Base-by-base conservation (phyloP, 202 grass and related monocot genomes). In the Zizania palustris region DNA sequence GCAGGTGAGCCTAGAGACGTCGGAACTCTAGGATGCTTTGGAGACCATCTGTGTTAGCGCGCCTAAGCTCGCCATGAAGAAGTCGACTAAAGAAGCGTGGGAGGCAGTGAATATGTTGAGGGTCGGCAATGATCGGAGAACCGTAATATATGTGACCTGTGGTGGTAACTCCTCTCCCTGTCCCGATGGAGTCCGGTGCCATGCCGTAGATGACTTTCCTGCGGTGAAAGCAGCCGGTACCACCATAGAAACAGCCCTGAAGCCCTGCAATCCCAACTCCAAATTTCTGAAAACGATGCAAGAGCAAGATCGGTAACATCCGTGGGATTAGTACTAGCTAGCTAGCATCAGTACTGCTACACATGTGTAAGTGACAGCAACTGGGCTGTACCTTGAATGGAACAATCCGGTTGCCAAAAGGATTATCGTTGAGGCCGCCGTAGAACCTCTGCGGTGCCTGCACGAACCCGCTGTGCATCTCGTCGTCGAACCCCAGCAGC, bases 161-260 rank as follows among this genome's bases (percentile, higher is more conserved):
- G n/a, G n/a, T 50, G 38, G 7, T 82, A 11, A 18, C 49, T 51
- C 3, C 49, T 51, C 49, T n/a, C 15, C 14, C 49, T 3, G 49
- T 15, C 6, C 49, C 49, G n/a, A 14, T 54, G 3, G 11, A 36
- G 7, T 76, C 20, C 0, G 83, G 80, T 9, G 82, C 33, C 18
- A 61, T 2, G 50, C 75, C 83, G 42, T 88, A 92, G 13, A 88
- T 76, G 54, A 65, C 55, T 65, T 86, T 88, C 62, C 90, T 83
- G 5, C 90, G 75, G 68, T 92, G 86, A 76, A 92, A 88, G 76
- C 86, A 92, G 36, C 86, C 86, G 0, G 86, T 88, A 2, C 90
- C 86, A 1, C 3, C 11, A 22, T 88, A 86, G 37, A 55, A 86
- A 0, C 42, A 9, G 9, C 90, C 90, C 64, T 88, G 90, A 16